Evolutionary conservation across 768 basidiomycete genomes (phyloP), one percentile per base, ranked within the genome.

Genomic region (Naganishia vishniacii): DNA sequence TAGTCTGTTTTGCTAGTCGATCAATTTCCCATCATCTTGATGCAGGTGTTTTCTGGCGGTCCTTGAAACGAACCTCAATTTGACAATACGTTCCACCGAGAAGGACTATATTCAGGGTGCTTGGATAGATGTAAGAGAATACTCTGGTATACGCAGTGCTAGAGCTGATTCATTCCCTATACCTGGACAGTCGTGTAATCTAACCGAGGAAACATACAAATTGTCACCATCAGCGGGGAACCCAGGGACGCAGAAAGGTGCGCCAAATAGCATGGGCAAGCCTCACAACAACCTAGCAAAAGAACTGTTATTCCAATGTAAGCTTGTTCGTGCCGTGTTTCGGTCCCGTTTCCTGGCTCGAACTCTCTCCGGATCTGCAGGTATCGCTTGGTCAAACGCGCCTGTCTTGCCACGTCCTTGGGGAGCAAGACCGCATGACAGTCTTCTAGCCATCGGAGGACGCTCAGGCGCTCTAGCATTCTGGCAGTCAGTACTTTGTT

Each of bases 341-440:
- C 7, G 20, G 13, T 6, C 47, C 18, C 20, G 47, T 29, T 48
- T 7, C 28, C 23, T 46, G 18, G 6, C 45, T 9, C 18, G 15
- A 46, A 48, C 23, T 25, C 4, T 4, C 4, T 8, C 11, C 7
- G 20, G 5, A 25, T 40, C 20, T 5, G 4, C 15, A 56, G 53
- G 53, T 56, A 56, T 56, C 16, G 32, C 53, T 37, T 56, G 53
- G 53, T 56, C 53, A 25, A 34, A 56, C 13, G 53, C 53, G 13
- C 53, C 53, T 12, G 40, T 56, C 28, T 16, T 56, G n/a, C 53
- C 53, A 16, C 18, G 16, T 12, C 53, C 53, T 20, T 56, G 53
- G 53, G 53, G 53, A 15, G 20, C 53, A 25, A 56, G 53, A 41
- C 53, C 53, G 34, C 53, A 56, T 56, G 53, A 56, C 13, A 56